phyloP scores from a whole-genome alignment of 2,329 filamentous ascomycete genomes.

The Ophiostoma sp. region DNA sequence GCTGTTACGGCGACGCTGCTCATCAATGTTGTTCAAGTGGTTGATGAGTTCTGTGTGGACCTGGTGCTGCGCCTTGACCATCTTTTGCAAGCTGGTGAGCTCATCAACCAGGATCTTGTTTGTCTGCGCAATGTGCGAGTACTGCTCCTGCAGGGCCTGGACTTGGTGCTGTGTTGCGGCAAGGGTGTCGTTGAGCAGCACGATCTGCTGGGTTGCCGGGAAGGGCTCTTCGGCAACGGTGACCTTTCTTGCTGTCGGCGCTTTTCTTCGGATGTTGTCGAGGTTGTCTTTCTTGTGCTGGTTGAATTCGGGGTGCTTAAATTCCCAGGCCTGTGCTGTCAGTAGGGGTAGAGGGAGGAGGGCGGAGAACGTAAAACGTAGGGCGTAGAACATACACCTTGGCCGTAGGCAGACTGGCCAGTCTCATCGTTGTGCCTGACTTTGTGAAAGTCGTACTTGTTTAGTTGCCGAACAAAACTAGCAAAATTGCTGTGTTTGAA shows the following conservation, averaged over 20 bases:
- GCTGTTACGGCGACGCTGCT: constrained; percentile 39
- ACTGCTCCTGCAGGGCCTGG: constrained; percentile 77
- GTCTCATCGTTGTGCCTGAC: constrained; percentile 87
- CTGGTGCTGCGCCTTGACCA: constrained; percentile 53
- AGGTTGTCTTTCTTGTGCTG: constrained; percentile 55
- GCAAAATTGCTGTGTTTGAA: constrained; percentile 99
- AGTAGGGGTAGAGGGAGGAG: not conserved
- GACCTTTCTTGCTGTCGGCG: constrained; percentile 78
- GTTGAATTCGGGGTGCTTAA: constrained; percentile 42
- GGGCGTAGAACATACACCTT: constrained; percentile 52
- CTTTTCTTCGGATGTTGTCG: constrained; percentile 93
- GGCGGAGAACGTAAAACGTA: not conserved
- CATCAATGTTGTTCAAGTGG: constrained; percentile 47
- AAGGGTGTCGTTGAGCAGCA: constrained; percentile 80
- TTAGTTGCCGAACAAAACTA: constrained; percentile 77
- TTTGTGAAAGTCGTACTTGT: constrained; percentile 73
- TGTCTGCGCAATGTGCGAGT: constrained; percentile 65
- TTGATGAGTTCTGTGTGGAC: constrained; percentile 54
- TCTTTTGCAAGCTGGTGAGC: constrained; percentile 55
- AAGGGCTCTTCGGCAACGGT: constrained; percentile 60
- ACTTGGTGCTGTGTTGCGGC: constrained; percentile 89
- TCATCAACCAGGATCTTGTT: constrained; percentile 59
- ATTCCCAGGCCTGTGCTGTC: constrained; percentile 74
- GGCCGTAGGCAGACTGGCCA: constrained; percentile 72
- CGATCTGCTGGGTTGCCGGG: constrained; percentile 78